Percentiles rank a stretch among this genome's conserved stretches.
phyloP scores from a whole-genome alignment of 306 rosid genomes.

The Cucurbita pepo region DNA sequence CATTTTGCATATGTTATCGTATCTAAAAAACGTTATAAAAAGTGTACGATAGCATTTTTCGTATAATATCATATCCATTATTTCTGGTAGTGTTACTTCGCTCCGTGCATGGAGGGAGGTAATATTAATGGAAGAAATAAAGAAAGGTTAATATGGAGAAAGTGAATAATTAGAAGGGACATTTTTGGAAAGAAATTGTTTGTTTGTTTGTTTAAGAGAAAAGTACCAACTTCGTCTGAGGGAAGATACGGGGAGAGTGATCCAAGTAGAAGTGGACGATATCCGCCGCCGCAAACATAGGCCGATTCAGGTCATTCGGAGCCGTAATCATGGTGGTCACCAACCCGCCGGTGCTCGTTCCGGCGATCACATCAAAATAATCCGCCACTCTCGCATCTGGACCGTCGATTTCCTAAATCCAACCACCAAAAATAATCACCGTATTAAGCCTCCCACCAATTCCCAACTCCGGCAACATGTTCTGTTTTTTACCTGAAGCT shows the following conservation, averaged over 20 bases:
- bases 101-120: too few relatives aligned
- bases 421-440: neutral
- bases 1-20: too few relatives aligned
- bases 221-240: slow-evolving; percentile 14
- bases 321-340: slow-evolving; percentile 35
- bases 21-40: too few relatives aligned
- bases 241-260: slow-evolving; percentile 19
- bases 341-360: slow-evolving; percentile 33
- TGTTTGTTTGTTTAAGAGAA: neutral
- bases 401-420: slow-evolving; percentile 22
- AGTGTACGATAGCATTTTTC: too few relatives aligned
- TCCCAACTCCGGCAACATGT: neutral
- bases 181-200: too few relatives aligned
- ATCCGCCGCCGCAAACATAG: slow-evolving; percentile 22
- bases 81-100: too few relatives aligned
- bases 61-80: too few relatives aligned
- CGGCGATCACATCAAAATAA: slow-evolving; percentile 25
- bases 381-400: slow-evolving; percentile 17
- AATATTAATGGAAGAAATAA: too few relatives aligned
- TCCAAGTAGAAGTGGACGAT: slow-evolving; percentile 22
- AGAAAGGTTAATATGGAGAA: too few relatives aligned
- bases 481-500: slow-evolving; percentile 16
- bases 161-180: too few relatives aligned
- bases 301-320: slow-evolving; percentile 21
- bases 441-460: neutral